phyloP scores from a whole-genome alignment of 257 asterid species.

The Solanum stenotomum region DNA sequence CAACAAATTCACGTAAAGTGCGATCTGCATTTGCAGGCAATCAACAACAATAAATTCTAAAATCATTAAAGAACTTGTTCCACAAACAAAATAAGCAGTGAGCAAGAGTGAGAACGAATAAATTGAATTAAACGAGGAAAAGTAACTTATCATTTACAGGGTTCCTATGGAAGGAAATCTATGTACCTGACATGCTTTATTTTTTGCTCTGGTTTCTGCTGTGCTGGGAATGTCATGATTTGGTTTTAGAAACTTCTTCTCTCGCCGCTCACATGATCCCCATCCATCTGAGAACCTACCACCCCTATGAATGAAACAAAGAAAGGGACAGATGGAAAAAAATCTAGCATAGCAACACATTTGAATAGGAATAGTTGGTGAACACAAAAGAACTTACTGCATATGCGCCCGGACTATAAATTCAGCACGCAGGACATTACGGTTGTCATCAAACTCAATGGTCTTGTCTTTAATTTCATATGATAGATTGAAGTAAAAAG shows the following conservation, averaged over 20 bases:
- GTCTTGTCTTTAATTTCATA: constrained; percentile 94
- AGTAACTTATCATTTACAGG: neutral
- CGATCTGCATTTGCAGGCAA: neutral
- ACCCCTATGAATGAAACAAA: constrained; percentile 39
- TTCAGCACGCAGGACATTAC: constrained; percentile 88
- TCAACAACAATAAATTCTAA: neutral
- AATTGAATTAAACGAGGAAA: neutral
- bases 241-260: constrained; percentile 81
- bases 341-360: neutral
- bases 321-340: neutral
- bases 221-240: constrained; percentile 97
- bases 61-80: neutral
- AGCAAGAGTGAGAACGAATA: neutral
- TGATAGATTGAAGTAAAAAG: constrained; percentile 91
- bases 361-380: neutral
- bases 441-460: constrained; percentile 81
- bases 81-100: neutral
- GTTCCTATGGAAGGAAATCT: neutral
- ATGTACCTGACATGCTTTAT: constrained; percentile 90
- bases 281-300: constrained; percentile 98
- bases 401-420: constrained; percentile 79
- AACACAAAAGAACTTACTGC: constrained; percentile 56
- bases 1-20: neutral
- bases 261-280: constrained; percentile 96
- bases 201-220: constrained; percentile 98